These are phyloP conservation scores for Helianthus tuberosus DNA, from an alignment of 129 eudicot genomes.

Conservation along the genomic window DNA sequence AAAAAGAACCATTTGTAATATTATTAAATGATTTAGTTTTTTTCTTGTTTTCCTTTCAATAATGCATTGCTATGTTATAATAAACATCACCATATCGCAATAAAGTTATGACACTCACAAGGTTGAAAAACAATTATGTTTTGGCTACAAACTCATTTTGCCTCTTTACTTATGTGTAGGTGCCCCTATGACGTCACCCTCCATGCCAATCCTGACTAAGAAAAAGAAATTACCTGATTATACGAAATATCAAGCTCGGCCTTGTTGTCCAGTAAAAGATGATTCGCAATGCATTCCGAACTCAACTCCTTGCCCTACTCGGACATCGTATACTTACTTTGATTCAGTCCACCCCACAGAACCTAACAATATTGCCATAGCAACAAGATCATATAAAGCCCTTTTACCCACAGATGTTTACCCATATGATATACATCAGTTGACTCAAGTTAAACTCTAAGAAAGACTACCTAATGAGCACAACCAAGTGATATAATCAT, in stretches of 20 bases:
- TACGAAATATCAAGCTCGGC: background rate
- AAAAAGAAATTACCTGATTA: background rate
- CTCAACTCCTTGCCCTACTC: slow-evolving; percentile 12
- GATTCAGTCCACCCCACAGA: slow-evolving; percentile 23
- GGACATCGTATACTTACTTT: background rate
- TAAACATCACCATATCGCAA: too few relatives aligned
- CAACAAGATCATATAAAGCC: slow-evolving; percentile 24
- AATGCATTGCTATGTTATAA: too few relatives aligned
- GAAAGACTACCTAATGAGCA: background rate
- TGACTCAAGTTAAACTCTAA: background rate
- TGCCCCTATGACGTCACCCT: too few relatives aligned
- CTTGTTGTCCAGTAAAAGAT: slow-evolving; percentile 16
- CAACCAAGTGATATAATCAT: background rate
- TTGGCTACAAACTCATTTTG: too few relatives aligned
- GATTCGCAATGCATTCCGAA: slow-evolving; percentile 15
- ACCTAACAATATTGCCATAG: slow-evolving; percentile 5
- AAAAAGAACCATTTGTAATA: too few relatives aligned
- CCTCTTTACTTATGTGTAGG: too few relatives aligned
- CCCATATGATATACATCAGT: slow-evolving; percentile 28
- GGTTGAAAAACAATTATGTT: too few relatives aligned
- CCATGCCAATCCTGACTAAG: too few relatives aligned
- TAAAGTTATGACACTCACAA: too few relatives aligned
- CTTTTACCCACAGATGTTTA: slow-evolving; percentile 18
- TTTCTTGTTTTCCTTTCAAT: too few relatives aligned
- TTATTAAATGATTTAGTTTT: too few relatives aligned